Base-by-base conservation (phyloP, 768 basidiomycete species). In the Coprinopsis marcescibilis region DNA sequence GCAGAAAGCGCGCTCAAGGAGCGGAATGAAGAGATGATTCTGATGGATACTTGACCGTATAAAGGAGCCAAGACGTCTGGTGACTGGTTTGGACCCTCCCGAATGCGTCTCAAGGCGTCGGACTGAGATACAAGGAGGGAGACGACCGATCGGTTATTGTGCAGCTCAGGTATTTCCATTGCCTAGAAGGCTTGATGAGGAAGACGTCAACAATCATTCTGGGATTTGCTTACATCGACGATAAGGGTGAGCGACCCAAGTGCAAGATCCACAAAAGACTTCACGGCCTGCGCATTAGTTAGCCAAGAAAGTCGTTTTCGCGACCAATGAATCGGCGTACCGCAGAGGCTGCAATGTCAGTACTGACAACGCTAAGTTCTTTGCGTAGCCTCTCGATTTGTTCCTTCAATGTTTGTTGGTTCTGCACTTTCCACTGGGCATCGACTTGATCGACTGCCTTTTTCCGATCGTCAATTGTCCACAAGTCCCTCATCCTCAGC, bases 191-290 rank as follows among this genome's bases (percentile, higher is more conserved):
- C 8, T 11, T n/a, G n/a, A n/a, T n/a, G n/a, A n/a, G n/a, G n/a
- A n/a, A n/a, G n/a, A n/a, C n/a, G n/a, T n/a, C n/a, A n/a, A n/a
- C n/a, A n/a, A n/a, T n/a, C n/a, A n/a, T n/a, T n/a, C n/a, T n/a
- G n/a, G n/a, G n/a, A n/a, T n/a, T n/a, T n/a, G n/a, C 46, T 32
- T 32, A 48, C 47, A 3, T 32, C 25, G 11, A 29, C 20, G 6
- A 48, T 25, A 13, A 41, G 41, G 8, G 26, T 21, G 8, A 48
- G 33, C 11, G 41, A 15, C 1, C 47, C 47, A 15, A 41, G 12
- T 10, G 47, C 39, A 1, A 48, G 21, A 30, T 48, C 47, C 13
- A 30, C 20, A 19, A 34, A 17, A n/a, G 41, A 35, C 41, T 48
- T 48, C 15, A 32, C 14, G 13, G 32, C 43, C 40, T 48, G 19